These are phyloP conservation scores for Amanita rimosa DNA, from an alignment of 768 basidiomycete species.

Conservation along the genomic window DNA sequence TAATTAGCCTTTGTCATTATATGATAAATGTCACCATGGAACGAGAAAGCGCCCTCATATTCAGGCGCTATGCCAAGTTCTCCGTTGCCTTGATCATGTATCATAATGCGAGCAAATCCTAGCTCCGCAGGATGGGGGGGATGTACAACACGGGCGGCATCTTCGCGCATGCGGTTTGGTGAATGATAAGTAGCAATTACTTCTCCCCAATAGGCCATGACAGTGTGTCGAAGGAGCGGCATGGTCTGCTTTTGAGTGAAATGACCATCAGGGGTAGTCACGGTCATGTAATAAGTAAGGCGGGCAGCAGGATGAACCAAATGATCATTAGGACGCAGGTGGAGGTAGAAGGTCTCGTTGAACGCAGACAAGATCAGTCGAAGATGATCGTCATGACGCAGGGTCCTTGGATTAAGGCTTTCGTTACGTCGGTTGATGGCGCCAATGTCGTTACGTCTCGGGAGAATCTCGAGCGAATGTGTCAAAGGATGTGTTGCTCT, in stretches of 20 bases:
- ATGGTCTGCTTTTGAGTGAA: slow-evolving; percentile 39
- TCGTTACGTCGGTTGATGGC: slow-evolving; percentile 20
- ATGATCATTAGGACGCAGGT: slow-evolving; percentile 68
- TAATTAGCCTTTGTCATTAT: slow-evolving; percentile 65
- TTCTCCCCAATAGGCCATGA: slow-evolving; percentile 66
- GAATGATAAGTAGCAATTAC: slow-evolving; percentile 53
- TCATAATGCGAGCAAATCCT: slow-evolving; percentile 73
- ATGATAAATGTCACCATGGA: slow-evolving; percentile 57
- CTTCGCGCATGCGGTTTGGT: slow-evolving; percentile 45
- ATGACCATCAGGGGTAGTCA: slow-evolving; percentile 36
- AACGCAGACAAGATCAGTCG: slow-evolving; percentile 60
- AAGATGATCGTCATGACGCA: slow-evolving; percentile 61
- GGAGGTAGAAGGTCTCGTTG: slow-evolving; percentile 54
- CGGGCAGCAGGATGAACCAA: slow-evolving; percentile 73
- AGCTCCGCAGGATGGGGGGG: slow-evolving; percentile 34
- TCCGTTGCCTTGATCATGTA: slow-evolving; percentile 51
- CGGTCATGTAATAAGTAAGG: slow-evolving; percentile 50
- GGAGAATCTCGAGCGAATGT: slow-evolving; percentile 44
- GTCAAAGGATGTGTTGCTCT: slow-evolving; percentile 38
- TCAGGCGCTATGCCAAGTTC: slow-evolving; percentile 35
- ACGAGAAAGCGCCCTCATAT: slow-evolving; percentile 71
- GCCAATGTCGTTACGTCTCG: slow-evolving; percentile 21
- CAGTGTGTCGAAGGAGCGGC: slow-evolving; percentile 51
- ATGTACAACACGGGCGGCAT: slow-evolving; percentile 42
- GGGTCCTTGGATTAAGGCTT: slow-evolving; percentile 28